These are phyloP conservation scores for Colletotrichum echinochloae DNA, from an alignment of 2,329 filamentous ascomycete genomes.

Conservation along the genomic window DNA sequence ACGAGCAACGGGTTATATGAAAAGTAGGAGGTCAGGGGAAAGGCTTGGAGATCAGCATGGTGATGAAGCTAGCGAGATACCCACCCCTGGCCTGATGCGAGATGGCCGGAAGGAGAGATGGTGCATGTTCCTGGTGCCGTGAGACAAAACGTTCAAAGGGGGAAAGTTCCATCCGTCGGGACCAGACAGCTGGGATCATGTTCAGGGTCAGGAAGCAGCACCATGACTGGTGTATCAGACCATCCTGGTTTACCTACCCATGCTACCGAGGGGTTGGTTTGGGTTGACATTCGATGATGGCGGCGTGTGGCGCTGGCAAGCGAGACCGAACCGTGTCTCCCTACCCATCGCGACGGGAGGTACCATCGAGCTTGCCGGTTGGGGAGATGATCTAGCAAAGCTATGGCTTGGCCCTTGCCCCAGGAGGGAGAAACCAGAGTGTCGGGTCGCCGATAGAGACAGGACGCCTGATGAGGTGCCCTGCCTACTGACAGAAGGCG, in stretches of 20 bases:
- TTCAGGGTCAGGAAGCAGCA: neutral
- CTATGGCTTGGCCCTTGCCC: neutral
- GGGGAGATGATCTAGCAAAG: neutral
- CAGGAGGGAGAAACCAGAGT: neutral
- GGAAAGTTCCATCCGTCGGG: conserved; percentile 27
- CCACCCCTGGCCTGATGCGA: conserved; percentile 16
- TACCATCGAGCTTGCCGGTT: conserved; percentile 8
- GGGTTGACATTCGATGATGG: neutral
- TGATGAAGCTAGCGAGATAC: conserved; percentile 10
- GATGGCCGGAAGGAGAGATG: conserved; percentile 28
- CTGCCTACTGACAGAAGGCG: neutral
- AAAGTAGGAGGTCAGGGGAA: neutral
- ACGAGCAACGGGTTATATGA: conserved; percentile 23
- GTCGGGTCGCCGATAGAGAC: conserved; percentile 1
- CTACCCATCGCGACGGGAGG: neutral
- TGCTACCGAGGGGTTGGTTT: conserved; percentile 23
- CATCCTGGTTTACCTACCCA: no score
- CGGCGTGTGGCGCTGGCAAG: conserved; percentile 8
- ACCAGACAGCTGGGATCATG: conserved; percentile 18
- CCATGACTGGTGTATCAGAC: neutral
- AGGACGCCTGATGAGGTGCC: neutral
- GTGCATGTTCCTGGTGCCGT: conserved; percentile 9
- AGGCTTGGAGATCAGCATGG: conserved; percentile 17
- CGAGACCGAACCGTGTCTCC: neutral
- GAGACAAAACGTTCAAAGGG: conserved; percentile 22